Conservation (phyloP, 768 basidiomycete species). For the Terana coerulea region DNA sequence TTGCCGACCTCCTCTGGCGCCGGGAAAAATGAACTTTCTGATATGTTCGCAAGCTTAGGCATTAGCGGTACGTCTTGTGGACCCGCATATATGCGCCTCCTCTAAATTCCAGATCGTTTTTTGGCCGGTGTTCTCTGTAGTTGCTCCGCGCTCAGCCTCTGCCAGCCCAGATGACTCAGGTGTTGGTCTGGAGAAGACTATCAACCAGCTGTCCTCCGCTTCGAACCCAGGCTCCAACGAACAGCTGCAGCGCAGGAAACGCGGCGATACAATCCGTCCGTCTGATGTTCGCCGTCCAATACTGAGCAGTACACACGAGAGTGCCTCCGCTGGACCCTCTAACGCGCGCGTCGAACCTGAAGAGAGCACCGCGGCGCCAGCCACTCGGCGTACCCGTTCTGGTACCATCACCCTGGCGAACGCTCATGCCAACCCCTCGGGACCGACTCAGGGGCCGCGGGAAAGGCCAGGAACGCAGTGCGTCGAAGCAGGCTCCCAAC, state of each 20-base stretch:
- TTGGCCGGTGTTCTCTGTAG: background rate
- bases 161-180: slow-evolving; percentile 19
- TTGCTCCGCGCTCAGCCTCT: too few relatives aligned
- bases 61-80: slow-evolving; percentile 21
- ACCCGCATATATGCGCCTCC: background rate
- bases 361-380: slow-evolving; percentile 2
- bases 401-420: slow-evolving; percentile 38
- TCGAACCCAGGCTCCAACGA: background rate
- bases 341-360: background rate
- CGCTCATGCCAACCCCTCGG: slow-evolving; percentile 2
- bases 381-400: slow-evolving; percentile 42
- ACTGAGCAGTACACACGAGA: background rate
- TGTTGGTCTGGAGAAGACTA: slow-evolving; percentile 2
- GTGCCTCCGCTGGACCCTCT: background rate
- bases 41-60: slow-evolving; percentile 21
- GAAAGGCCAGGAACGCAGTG: too few relatives aligned
- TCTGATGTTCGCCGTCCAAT: slow-evolving; percentile 31
- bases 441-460: background rate
- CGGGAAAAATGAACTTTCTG: slow-evolving; percentile 18
- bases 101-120: background rate
- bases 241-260: slow-evolving; percentile 25
- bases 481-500: slow-evolving; percentile 17
- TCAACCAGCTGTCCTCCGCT: background rate
- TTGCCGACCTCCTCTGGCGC: background rate
- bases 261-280: slow-evolving; percentile 49